Conservation (phyloP, 768 basidiomycete genomes). For the Phlebiopsis gigantea region DNA sequence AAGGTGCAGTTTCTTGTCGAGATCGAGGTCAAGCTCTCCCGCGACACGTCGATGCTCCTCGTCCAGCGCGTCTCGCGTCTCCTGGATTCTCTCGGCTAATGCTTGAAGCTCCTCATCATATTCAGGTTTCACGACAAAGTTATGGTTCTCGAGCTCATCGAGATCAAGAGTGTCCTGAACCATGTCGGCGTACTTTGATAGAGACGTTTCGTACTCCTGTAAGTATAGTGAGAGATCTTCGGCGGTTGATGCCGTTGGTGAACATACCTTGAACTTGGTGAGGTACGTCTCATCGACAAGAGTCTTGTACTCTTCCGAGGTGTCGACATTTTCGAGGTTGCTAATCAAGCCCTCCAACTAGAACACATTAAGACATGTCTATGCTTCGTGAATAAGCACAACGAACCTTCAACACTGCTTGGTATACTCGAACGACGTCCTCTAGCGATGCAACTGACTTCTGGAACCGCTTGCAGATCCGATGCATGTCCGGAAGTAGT, state of each 20-base stretch:
- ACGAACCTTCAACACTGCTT: constrained; percentile 78
- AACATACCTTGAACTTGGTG: constrained; percentile 48
- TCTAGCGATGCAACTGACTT: constrained; percentile 80
- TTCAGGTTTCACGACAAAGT: constrained; percentile 88
- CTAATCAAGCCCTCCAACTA: constrained; percentile 76
- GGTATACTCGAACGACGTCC: constrained; percentile 94
- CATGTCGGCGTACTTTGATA: constrained; percentile 86
- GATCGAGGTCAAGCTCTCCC: constrained; percentile 68
- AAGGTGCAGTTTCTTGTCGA: constrained; percentile 93
- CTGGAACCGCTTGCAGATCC: constrained; percentile 89
- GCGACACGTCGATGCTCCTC: constrained; percentile 70
- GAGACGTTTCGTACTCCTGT: constrained; percentile 58
- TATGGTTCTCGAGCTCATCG: constrained; percentile 76
- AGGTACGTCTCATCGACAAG: constrained; percentile 71
- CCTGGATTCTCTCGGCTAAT: constrained; percentile 60
- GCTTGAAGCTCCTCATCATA: constrained; percentile 75
- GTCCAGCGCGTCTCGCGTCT: constrained; percentile 76
- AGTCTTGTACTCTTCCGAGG: constrained; percentile 39
- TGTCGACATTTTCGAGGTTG: constrained; percentile 46
- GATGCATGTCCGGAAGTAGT: constrained; percentile 89
- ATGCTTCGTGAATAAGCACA: not conserved
- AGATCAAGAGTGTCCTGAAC: constrained; percentile 95
- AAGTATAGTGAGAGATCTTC: not conserved
- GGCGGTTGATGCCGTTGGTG: not conserved
- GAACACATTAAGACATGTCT: not conserved